Conservation (phyloP, 352 stramenopile species). For the Pythium oligandrum region DNA sequence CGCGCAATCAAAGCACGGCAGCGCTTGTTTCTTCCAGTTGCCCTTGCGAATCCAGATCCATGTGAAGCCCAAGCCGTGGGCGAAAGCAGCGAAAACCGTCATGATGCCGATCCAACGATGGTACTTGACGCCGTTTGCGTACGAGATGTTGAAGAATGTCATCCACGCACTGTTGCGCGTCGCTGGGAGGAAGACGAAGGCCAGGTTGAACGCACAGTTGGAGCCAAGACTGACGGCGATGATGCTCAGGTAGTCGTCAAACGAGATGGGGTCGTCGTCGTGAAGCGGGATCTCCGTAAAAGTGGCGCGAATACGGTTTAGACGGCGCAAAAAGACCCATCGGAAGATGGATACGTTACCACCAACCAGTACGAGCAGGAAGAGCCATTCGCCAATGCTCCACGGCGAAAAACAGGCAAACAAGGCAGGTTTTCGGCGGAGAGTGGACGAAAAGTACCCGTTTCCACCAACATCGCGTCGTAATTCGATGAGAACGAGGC, state of each 20-base stretch:
- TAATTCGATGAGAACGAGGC: conserved; percentile 1
- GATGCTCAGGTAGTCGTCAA: conserved; percentile 16
- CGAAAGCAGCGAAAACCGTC: conserved; percentile 16
- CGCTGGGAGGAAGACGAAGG: conserved; percentile 31
- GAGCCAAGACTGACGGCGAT: conserved; percentile 22
- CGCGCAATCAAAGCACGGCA: too few relatives aligned
- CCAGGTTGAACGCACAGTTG: conserved; percentile 35
- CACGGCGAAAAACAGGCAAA: conserved; percentile 11
- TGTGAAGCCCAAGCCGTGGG: conserved; percentile 23
- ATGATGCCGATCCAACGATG: too few relatives aligned
- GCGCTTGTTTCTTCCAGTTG: conserved; percentile 3
- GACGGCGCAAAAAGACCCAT: too few relatives aligned
- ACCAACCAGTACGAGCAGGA: conserved; percentile 16
- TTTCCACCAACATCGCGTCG: conserved; percentile 16
- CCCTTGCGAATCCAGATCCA: conserved; percentile 18
- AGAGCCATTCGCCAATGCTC: conserved; percentile 18
- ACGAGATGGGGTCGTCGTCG: neutral
- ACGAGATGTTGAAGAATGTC: conserved; percentile 36
- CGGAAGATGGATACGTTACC: conserved; percentile 9
- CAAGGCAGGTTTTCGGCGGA: conserved; percentile 17
- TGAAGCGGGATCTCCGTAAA: too few relatives aligned
- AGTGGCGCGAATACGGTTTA: too few relatives aligned
- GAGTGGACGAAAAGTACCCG: conserved; percentile 11
- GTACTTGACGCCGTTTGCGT: conserved; percentile 16
- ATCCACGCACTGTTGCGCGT: conserved; percentile 39